These are phyloP conservation scores for Ganoderma multipileum DNA, from an alignment of 1,284 basidiomycete species.

Conservation along the genomic window DNA sequence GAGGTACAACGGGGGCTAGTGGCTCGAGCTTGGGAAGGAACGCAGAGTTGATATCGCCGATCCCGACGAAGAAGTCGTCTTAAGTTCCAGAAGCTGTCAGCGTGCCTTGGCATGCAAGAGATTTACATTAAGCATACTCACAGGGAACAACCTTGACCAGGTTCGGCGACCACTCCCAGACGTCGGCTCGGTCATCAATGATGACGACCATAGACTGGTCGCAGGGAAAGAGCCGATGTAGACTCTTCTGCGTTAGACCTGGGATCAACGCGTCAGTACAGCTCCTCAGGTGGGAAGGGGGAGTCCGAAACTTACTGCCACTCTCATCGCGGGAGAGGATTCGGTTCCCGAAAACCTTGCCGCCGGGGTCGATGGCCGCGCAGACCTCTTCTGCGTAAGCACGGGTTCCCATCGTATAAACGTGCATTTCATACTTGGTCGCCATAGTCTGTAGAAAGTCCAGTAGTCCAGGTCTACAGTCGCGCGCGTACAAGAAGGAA, in stretches of 20 bases:
- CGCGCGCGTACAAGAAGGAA: slow-evolving; percentile 14
- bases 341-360: slow-evolving; percentile 85
- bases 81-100: slow-evolving; percentile 6
- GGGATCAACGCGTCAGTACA: slow-evolving; percentile 9
- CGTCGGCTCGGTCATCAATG: slow-evolving; percentile 97
- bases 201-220: slow-evolving; percentile 99
- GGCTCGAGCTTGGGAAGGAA: slow-evolving; percentile 84
- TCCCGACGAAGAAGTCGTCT: slow-evolving; percentile 99
- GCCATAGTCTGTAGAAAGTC: slow-evolving; percentile 80
- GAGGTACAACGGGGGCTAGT: slow-evolving; percentile 46
- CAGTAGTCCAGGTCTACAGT: slow-evolving; percentile 82
- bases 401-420: slow-evolving; percentile 99
- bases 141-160: slow-evolving; percentile 97
- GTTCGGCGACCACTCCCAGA: slow-evolving; percentile 97
- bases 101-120: slow-evolving; percentile 7
- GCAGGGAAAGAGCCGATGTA: slow-evolving; percentile 92
- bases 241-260: slow-evolving; percentile 90
- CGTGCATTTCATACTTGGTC: slow-evolving; percentile 95
- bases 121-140: slow-evolving; percentile 48
- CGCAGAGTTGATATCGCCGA: slow-evolving; percentile 96
- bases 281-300: not conserved
- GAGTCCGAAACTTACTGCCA: slow-evolving; percentile 71
- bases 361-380: slow-evolving; percentile 90
- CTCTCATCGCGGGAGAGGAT: slow-evolving; percentile 95
- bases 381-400: slow-evolving; percentile 97